Conservation (phyloP, 2,329 filamentous ascomycete species). For the Xylaria sp. region DNA sequence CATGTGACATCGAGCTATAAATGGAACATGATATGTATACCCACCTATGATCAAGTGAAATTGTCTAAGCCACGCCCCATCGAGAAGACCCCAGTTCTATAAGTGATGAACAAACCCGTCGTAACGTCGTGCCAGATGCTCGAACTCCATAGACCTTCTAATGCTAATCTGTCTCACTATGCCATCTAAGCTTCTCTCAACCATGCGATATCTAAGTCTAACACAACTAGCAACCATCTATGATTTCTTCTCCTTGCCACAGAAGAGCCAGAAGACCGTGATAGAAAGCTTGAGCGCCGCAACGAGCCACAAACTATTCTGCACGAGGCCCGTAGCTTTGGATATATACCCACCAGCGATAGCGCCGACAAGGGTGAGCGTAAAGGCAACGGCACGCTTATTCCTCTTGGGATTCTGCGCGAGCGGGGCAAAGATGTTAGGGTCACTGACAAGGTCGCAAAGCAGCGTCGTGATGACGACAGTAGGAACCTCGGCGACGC, state of each 20-base stretch:
- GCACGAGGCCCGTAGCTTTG: constrained; percentile 48
- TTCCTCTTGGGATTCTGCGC: constrained; percentile 57
- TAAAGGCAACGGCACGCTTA: constrained; percentile 50
- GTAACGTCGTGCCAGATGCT: not conserved
- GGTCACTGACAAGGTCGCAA: constrained; percentile 60
- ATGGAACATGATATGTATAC: not conserved
- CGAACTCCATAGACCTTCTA: not conserved
- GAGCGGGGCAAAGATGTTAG: constrained; percentile 50
- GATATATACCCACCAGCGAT: constrained; percentile 56
- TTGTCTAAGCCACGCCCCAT: not conserved
- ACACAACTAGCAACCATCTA: not conserved
- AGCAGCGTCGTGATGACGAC: constrained; percentile 61
- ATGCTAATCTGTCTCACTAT: not conserved
- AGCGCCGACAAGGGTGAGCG: constrained; percentile 53
- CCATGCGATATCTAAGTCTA: not conserved
- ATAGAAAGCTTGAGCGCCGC: constrained; percentile 51
- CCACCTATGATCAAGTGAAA: not conserved
- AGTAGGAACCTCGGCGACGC: constrained; percentile 60
- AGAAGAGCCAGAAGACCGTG: constrained; percentile 42
- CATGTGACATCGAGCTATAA: not conserved
- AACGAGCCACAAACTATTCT: constrained; percentile 52
- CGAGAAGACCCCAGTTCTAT: constrained; percentile 2
- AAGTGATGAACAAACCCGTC: not conserved
- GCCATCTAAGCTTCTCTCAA: not conserved
- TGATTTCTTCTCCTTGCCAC: constrained; percentile 20